Evolutionary conservation across 768 basidiomycete genomes (phyloP).

Genomic region (Tricholoma matsutake): DNA sequence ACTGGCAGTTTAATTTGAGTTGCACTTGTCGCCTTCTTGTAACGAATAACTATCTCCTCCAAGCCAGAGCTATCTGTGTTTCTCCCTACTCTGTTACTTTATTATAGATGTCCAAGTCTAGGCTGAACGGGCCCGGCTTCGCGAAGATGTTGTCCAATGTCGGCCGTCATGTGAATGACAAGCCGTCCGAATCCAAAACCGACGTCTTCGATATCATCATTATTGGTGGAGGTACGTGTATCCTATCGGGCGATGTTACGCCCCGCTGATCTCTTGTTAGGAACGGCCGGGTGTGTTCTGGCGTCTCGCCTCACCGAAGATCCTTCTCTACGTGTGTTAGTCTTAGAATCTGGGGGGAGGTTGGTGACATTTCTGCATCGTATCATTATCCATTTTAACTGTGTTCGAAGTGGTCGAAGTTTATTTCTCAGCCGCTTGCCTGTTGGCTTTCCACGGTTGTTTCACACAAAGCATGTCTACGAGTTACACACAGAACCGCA

Average conservation of each 20-base stretch:
- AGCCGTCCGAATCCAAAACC: neutral
- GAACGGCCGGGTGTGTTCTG: neutral
- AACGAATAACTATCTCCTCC: too few relatives aligned
- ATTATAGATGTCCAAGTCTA: neutral
- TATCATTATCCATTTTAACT: neutral
- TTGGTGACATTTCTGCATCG: neutral
- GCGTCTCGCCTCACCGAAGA: neutral
- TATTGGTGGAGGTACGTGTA: neutral
- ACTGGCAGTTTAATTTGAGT: too few relatives aligned
- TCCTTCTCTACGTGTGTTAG: neutral
- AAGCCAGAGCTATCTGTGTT: too few relatives aligned
- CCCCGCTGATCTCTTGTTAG: neutral
- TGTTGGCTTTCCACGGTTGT: neutral
- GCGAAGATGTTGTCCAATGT: neutral
- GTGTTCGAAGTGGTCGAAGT: neutral
- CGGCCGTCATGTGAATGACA: neutral
- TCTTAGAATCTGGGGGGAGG: neutral
- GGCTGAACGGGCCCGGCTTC: neutral
- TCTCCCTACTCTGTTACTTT: neutral
- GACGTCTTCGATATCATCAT: neutral
- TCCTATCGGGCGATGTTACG: neutral
- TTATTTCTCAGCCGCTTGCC: neutral
- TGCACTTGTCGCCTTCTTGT: too few relatives aligned
- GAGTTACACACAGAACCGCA: neutral
- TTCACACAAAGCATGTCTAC: neutral